These are phyloP conservation scores for Avena sativa DNA, from an alignment of 176 grass and related monocot species.

Conservation along the genomic window DNA sequence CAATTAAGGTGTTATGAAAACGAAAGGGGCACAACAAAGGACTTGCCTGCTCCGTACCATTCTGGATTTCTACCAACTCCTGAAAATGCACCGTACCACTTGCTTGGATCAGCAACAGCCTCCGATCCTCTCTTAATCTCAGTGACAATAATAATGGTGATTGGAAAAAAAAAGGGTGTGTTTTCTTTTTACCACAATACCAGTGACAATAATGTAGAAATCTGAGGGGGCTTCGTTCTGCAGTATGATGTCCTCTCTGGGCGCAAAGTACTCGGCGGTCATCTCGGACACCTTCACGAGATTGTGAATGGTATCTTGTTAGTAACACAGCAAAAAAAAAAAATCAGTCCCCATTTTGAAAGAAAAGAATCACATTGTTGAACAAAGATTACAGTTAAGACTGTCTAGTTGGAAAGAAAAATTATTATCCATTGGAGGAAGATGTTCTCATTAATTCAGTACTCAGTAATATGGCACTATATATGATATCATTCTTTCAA, in stretches of 20 bases:
- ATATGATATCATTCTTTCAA: no score
- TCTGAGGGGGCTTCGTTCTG: constrained; percentile 83
- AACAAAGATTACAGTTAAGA: no score
- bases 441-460: no score
- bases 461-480: no score
- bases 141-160: no score
- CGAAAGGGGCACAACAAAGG: not conserved
- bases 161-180: not conserved
- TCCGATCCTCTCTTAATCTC: no score
- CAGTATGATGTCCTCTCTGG: constrained; percentile 79
- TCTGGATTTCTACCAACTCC: constrained; percentile 66
- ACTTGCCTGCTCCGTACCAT: constrained; percentile 55
- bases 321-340: not conserved
- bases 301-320: not conserved
- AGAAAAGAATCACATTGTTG: not conserved
- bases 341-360: not conserved
- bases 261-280: constrained; percentile 86
- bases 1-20: not conserved
- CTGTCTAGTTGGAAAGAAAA: no score
- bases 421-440: no score
- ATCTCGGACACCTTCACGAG: constrained; percentile 76
- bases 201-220: constrained; percentile 85
- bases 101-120: constrained; percentile 6
- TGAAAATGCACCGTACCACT: constrained; percentile 32
- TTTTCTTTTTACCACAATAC: constrained; percentile 62